A percentile compares a stretch with the other conserved stretches of the same genome.
Evolutionary conservation across 2,329 filamentous ascomycete genomes (phyloP).

Genomic region (Talaromyces sp.): DNA sequence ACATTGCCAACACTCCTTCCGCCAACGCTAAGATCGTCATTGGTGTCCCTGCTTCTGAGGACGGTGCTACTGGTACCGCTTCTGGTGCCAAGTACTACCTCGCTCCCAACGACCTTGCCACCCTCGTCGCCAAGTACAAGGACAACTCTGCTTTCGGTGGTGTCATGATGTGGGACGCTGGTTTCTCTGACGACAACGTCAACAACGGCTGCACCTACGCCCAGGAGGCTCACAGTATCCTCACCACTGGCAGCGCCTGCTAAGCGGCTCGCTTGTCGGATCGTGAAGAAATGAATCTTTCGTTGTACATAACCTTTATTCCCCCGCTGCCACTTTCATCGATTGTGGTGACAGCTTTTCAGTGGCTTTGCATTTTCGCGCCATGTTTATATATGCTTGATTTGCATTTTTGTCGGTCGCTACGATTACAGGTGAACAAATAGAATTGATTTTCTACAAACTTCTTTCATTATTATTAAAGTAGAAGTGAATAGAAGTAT

Average conservation of each 20-base stretch:
- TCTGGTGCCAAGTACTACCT: constrained; percentile 38
- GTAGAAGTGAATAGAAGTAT: background rate
- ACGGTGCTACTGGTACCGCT: constrained; percentile 20
- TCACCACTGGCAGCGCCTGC: constrained; percentile 16
- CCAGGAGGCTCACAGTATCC: constrained; percentile 44
- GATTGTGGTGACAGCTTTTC: background rate
- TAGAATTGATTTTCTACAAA: background rate
- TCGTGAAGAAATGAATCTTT: background rate
- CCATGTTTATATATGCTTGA: background rate
- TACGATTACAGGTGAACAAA: background rate
- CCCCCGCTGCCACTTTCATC: background rate
- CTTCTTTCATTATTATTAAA: background rate
- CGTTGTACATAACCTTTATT: background rate
- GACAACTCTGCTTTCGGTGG: constrained; percentile 47
- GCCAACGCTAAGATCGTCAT: constrained; percentile 49
- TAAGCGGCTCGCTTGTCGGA: background rate
- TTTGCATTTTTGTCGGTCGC: background rate
- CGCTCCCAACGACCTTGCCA: constrained; percentile 39
- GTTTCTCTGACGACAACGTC: constrained; percentile 41
- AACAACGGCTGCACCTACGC: constrained; percentile 42
- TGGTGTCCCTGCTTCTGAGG: constrained; percentile 41
- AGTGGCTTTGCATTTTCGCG: background rate
- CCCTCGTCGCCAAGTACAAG: constrained; percentile 41
- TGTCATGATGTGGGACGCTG: constrained; percentile 57
- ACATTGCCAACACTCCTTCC: constrained; percentile 31